A percentile compares a stretch with the other conserved stretches of the same genome.
Evolutionary conservation across 805 yeast genomes (phyloP).

Genomic region (Candida boleticola): DNA sequence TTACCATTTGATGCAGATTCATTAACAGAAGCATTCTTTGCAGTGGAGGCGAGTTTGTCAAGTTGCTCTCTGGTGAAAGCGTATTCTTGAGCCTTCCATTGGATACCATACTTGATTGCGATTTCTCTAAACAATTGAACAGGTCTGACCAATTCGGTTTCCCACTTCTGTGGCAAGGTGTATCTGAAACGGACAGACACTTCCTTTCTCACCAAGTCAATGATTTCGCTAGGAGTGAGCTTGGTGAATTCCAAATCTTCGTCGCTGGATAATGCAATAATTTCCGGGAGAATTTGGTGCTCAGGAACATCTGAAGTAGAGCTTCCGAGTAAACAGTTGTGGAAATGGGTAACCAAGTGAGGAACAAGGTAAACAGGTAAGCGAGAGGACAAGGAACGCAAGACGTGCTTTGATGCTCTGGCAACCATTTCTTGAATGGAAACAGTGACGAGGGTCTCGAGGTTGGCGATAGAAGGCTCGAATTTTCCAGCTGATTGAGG

Average conservation of each 20-base stretch:
- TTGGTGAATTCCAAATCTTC: conserved; percentile 41
- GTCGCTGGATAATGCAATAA: conserved; percentile 40
- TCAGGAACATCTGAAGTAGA: conserved; percentile 39
- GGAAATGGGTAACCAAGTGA: conserved; percentile 62
- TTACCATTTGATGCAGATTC: conserved; percentile 22
- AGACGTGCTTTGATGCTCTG: conserved; percentile 73
- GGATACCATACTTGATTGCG: conserved; percentile 80
- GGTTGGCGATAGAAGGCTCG: conserved; percentile 41
- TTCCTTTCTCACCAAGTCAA: conserved; percentile 46
- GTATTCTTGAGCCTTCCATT: conserved; percentile 61
- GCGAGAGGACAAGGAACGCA: conserved; percentile 46
- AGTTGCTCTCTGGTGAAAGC: conserved; percentile 45
- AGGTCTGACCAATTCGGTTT: conserved; percentile 27
- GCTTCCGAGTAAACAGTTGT: conserved; percentile 65
- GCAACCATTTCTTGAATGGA: conserved; percentile 70
- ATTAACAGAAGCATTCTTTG: not conserved
- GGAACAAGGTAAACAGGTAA: conserved; percentile 59
- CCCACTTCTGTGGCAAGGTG: conserved; percentile 51
- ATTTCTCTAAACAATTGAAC: conserved; percentile 64
- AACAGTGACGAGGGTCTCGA: conserved; percentile 46
- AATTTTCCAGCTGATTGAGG: conserved; percentile 36
- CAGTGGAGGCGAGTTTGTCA: conserved; percentile 24
- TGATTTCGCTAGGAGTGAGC: conserved; percentile 47
- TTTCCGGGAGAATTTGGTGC: conserved; percentile 40
- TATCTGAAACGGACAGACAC: conserved; percentile 65